Conservation (phyloP, 441 rosid species). For the Erodium chrysanthum region DNA sequence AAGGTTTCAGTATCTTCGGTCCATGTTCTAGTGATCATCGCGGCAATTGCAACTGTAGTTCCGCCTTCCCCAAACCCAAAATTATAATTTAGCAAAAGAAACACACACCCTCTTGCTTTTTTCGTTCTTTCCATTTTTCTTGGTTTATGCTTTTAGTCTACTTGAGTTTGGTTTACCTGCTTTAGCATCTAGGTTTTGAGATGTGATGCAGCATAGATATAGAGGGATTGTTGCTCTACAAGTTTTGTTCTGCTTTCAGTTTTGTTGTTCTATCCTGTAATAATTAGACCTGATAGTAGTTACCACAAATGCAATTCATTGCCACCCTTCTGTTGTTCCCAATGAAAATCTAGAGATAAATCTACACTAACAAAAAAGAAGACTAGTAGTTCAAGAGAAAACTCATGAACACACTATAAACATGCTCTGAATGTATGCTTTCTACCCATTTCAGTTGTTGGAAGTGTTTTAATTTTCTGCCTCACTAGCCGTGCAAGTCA, state of each 20-base stretch:
- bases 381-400: neutral
- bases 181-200: neutral
- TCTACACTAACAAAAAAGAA: neutral
- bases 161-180: neutral
- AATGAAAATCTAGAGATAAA: neutral
- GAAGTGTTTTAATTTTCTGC: neutral
- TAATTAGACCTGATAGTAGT: neutral
- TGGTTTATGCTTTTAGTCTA: neutral
- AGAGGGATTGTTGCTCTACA: neutral
- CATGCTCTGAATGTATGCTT: neutral
- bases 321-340: neutral
- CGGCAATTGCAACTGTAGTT: neutral
- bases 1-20: neutral
- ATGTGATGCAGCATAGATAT: neutral
- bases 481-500: neutral
- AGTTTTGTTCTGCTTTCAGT: neutral
- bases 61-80: neutral
- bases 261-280: neutral
- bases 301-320: neutral
- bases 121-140: neutral
- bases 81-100: neutral
- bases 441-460: neutral
- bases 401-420: conserved; percentile 1
- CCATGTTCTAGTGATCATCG: neutral
- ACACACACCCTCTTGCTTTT: neutral